Evolutionary conservation across 495 filamentous ascomycete species (phyloP).

Genomic region (Penicillium fimorum): DNA sequence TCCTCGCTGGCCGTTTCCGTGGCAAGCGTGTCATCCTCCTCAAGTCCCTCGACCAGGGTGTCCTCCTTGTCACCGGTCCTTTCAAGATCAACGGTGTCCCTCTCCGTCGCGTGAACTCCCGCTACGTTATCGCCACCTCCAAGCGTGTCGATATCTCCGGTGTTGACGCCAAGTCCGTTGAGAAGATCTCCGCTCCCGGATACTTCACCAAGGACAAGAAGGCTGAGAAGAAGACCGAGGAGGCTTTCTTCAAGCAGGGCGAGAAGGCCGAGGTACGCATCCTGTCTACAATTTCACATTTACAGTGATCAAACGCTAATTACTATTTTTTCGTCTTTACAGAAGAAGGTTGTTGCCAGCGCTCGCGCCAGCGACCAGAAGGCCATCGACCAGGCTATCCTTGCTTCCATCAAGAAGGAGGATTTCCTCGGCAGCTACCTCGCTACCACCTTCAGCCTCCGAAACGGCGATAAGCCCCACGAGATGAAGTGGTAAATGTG

Average conservation of each 20-base stretch:
- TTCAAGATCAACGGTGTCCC: constrained; percentile 99
- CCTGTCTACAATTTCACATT: background rate
- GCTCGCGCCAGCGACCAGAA: constrained; percentile 95
- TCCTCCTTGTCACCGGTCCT: constrained; percentile 97
- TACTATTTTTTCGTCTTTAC: constrained; percentile 26
- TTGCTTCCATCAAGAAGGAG: constrained; percentile 94
- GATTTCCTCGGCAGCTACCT: constrained; percentile 86
- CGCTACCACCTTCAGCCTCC: constrained; percentile 86
- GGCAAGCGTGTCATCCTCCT: constrained; percentile 99
- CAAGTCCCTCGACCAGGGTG: constrained; percentile 92
- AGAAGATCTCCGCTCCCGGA: constrained; percentile 76
- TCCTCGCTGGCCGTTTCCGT: constrained; percentile 98
- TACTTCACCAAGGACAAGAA: constrained; percentile 97
- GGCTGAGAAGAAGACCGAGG: constrained; percentile 89
- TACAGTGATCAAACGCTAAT: constrained; percentile 14
- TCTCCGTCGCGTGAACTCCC: constrained; percentile 93
- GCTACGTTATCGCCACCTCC: constrained; percentile 98
- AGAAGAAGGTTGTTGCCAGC: constrained; percentile 95
- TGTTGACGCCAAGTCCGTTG: constrained; percentile 75
- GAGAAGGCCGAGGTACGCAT: constrained; percentile 89
- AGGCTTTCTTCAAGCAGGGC: constrained; percentile 96
- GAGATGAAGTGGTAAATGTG: constrained; percentile 85
- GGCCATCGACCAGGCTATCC: constrained; percentile 88
- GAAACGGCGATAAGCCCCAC: constrained; percentile 97
- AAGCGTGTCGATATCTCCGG: constrained; percentile 81